Evolutionary conservation across 2,329 filamentous ascomycete genomes (phyloP), one percentile per base, ranked within the genome.

Genomic region (Beauveria medogensis): DNA sequence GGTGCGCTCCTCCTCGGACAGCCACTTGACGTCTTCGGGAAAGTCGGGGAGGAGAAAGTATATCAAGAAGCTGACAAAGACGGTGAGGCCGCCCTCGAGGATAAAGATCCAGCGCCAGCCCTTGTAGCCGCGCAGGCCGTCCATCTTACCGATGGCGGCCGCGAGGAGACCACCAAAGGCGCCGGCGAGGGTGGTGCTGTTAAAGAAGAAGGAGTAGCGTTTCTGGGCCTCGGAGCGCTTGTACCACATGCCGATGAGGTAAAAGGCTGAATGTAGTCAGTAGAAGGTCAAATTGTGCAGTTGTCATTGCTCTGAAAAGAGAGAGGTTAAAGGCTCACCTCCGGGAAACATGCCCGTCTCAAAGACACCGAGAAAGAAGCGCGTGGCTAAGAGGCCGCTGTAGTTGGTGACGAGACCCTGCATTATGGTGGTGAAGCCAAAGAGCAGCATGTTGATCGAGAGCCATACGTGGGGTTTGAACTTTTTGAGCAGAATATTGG

Each of bases 181-280:
- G 37, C 90, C 90, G 1, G 90, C 90, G 3, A 93, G 77, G 0
- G 87, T 89, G 0, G 90, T 92, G 30, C 82, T 90, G 69, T 84
- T 87, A 79, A 97, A 97, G 80, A 97, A 97, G 78, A 97, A 92
- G 18, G 87, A 90, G 75, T 92, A 97, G 34, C 94, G 86, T 69
- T 91, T 91, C 74, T 97, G 93, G 2, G 92, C 91, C 75, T 97
- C 94, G 50, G 80, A 80, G 63, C 93, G 85, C 63, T 87, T 86
- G 68, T 97, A 99, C 92, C 90, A 95, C 87, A 93, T 93, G 62
- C 90, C 86, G 63, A 92, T 86, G 8, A 92, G 76, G 69, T 92
- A 89, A 70, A 89, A 82, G 55, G 75, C 78, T 76, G 53, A 52
- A 67, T 28, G 1, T 1, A 48, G 63, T 69, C 54, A 68, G 66